Evolutionary conservation across 192 early-diverging fungal genomes (phyloP).

Genomic region (Piromyces finnis): DNA sequence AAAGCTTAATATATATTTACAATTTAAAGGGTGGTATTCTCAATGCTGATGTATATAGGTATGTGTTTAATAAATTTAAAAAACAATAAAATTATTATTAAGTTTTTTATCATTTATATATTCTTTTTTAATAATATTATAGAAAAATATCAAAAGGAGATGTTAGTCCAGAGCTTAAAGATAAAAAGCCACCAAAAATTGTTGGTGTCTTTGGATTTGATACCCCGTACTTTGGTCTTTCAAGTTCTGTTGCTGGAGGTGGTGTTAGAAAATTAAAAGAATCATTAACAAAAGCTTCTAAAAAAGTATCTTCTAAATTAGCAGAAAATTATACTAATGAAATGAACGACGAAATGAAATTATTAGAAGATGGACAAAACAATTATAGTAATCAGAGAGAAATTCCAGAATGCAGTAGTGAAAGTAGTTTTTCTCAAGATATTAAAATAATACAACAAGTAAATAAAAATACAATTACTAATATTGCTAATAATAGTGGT

Average conservation of each 20-base stretch:
- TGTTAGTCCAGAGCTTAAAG: background rate
- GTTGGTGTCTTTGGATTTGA: background rate
- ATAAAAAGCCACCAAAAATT: background rate
- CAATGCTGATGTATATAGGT: background rate
- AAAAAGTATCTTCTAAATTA: no score
- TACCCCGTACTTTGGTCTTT: background rate
- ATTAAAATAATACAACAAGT: no score
- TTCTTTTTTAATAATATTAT: background rate
- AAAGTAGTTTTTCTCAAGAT: no score
- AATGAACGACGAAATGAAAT: background rate
- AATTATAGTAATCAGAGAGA: background rate
- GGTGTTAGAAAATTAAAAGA: background rate
- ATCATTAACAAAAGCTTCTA: background rate
- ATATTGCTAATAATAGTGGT: background rate
- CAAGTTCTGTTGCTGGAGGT: background rate
- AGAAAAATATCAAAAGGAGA: background rate
- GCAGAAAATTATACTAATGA: background rate
- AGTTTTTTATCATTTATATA: no score
- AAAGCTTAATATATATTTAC: no score
- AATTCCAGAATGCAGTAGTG: background rate
- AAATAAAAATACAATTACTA: background rate
- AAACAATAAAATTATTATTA: background rate
- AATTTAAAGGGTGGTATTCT: background rate
- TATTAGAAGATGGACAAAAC: background rate
- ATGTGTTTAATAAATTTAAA: background rate